Evolutionary conservation across 768 basidiomycete genomes (phyloP).

Genomic region (Boletus sensibilis): DNA sequence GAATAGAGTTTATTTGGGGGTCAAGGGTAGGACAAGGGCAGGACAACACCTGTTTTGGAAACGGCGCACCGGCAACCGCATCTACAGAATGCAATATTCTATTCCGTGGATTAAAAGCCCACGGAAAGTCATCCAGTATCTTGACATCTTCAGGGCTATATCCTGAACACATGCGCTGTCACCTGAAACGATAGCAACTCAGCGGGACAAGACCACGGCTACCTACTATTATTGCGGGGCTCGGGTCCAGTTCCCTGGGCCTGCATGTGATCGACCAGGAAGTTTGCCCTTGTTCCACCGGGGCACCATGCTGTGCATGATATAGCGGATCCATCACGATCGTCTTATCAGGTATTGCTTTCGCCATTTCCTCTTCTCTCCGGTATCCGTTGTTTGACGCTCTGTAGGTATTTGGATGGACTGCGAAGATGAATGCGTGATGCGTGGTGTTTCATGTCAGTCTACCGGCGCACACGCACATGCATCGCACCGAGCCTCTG

Average conservation of each 20-base stretch:
- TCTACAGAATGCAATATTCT: too few relatives aligned
- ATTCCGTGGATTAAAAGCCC: too few relatives aligned
- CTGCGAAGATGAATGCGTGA: neutral
- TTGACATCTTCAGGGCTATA: neutral
- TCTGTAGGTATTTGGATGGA: neutral
- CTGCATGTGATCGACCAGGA: neutral
- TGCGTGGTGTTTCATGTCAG: neutral
- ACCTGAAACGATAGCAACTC: neutral
- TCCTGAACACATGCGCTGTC: neutral
- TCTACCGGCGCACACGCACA: neutral
- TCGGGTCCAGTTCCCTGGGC: neutral
- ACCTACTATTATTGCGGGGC: neutral
- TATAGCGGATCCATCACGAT: neutral
- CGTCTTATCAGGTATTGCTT: neutral
- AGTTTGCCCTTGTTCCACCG: neutral
- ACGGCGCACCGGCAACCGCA: too few relatives aligned
- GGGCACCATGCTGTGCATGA: neutral
- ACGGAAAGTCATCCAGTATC: too few relatives aligned
- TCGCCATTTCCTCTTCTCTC: neutral
- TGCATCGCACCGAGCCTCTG: neutral
- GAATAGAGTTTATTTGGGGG: too few relatives aligned
- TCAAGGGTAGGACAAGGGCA: too few relatives aligned
- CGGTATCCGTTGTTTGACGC: neutral
- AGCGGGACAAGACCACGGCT: neutral
- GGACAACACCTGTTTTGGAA: too few relatives aligned